Percentiles rank a stretch among this genome's conserved stretches.
phyloP scores from a whole-genome alignment of 805 yeast species.

The Yamadazyma olivae region DNA sequence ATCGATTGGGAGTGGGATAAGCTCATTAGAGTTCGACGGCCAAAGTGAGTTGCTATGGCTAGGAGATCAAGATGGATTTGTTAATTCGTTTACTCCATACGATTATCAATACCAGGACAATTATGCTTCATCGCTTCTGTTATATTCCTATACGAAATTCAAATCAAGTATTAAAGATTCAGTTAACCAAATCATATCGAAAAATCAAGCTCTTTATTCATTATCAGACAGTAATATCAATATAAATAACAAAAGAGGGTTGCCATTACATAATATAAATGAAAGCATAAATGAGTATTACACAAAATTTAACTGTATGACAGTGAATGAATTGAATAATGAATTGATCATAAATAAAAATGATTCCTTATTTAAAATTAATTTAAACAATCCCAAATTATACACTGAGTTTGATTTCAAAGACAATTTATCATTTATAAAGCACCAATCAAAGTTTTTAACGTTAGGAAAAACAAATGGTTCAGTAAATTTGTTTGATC shows the following conservation, averaged over 20 bases:
- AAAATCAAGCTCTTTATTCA: conserved; percentile 32
- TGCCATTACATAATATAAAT: conserved; percentile 16
- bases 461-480: conserved; percentile 62
- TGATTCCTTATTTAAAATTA: conserved; percentile 27
- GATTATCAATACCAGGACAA: conserved; percentile 14
- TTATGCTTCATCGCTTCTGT: conserved; percentile 6
- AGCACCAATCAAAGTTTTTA: conserved; percentile 45
- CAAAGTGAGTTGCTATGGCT: conserved; percentile 81
- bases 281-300: conserved; percentile 9
- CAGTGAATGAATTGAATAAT: conserved; percentile 20
- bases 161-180: conserved; percentile 21
- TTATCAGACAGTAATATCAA: conserved; percentile 28
- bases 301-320: conserved; percentile 12
- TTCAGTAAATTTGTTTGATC: conserved; percentile 61
- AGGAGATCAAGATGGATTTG: conserved; percentile 62
- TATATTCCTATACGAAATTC: conserved; percentile 38
- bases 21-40: conserved; percentile 55
- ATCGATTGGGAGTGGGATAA: conserved; percentile 11
- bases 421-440: conserved; percentile 46
- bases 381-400: conserved; percentile 27
- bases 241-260: conserved; percentile 34
- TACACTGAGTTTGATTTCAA: conserved; percentile 33
- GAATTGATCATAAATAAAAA: conserved; percentile 24
- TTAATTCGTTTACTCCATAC: conserved; percentile 29
- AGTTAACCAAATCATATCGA: conserved; percentile 24